phyloP scores from a whole-genome alignment of 2,329 filamentous ascomycete species.

The Parafenestella ontariensis region DNA sequence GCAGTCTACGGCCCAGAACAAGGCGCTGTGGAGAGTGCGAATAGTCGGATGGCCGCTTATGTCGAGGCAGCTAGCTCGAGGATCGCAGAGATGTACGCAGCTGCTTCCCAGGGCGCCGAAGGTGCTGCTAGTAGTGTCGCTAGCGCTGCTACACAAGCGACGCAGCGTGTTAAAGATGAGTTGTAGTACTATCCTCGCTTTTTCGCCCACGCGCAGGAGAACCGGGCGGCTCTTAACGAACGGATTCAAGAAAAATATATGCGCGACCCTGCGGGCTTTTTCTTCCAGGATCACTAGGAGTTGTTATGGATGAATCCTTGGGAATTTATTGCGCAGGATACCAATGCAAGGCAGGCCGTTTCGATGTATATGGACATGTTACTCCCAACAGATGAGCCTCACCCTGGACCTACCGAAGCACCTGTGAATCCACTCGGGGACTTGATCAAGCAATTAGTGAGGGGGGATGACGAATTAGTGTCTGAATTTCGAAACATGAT shows the following conservation, averaged over 20 bases:
- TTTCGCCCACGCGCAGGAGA: neutral
- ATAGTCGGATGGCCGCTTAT: slow-evolving; percentile 50
- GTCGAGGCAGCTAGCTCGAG: slow-evolving; percentile 54
- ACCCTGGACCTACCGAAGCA: no score
- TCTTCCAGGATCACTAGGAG: neutral
- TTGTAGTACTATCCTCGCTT: slow-evolving; percentile 44
- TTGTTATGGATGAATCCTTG: neutral
- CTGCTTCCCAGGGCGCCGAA: slow-evolving; percentile 50
- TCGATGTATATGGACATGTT: neutral
- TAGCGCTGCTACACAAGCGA: slow-evolving; percentile 47
- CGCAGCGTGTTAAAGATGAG: slow-evolving; percentile 60
- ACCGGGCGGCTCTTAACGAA: neutral
- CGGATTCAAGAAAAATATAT: neutral
- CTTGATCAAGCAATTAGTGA: neutral
- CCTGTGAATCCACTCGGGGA: neutral
- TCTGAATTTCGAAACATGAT: no score
- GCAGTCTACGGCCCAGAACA: slow-evolving; percentile 58
- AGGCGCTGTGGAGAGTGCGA: slow-evolving; percentile 55
- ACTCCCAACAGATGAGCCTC: neutral
- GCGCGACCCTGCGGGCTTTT: no score
- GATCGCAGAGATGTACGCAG: slow-evolving; percentile 50
- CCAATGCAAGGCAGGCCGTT: neutral
- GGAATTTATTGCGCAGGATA: neutral
- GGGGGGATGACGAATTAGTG: no score
- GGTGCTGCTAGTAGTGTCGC: slow-evolving; percentile 56